Percentiles rank a stretch among this genome's conserved stretches.
phyloP scores from a whole-genome alignment of 2,329 filamentous ascomycete species.

The Fusarium annulatum region DNA sequence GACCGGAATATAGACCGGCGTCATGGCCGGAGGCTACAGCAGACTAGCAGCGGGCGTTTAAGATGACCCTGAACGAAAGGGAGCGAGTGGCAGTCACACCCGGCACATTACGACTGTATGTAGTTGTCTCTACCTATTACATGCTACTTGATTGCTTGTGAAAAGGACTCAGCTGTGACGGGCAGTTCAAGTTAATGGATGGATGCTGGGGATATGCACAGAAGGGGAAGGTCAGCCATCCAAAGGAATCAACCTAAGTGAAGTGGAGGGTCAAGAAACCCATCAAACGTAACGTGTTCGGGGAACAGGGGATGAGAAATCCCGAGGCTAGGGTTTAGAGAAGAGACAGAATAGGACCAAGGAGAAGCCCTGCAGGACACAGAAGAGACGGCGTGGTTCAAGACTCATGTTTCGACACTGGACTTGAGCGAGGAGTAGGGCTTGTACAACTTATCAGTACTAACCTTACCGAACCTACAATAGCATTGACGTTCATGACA shows the following conservation, averaged over 20 bases:
- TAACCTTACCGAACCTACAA: background rate
- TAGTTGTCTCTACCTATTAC: background rate
- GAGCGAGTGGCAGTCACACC: background rate
- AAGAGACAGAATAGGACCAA: background rate
- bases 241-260: conserved; percentile 11
- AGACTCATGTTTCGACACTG: background rate
- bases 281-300: conserved; percentile 16
- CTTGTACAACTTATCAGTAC: background rate
- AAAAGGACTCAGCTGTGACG: background rate
- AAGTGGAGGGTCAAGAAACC: conserved; percentile 6
- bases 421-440: background rate
- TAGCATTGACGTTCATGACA: background rate
- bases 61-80: conserved; percentile 9
- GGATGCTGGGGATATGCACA: conserved; percentile 23
- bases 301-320: conserved; percentile 31
- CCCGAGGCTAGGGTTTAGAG: conserved; percentile 23
- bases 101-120: background rate
- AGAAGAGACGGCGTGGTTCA: conserved; percentile 1
- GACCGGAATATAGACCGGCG: conserved; percentile 20
- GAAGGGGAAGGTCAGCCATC: conserved; percentile 31
- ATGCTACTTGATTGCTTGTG: background rate
- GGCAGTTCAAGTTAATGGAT: background rate
- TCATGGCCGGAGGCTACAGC: background rate
- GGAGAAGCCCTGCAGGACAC: background rate
- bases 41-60: conserved; percentile 11